phyloP scores from a whole-genome alignment of 768 basidiomycete genomes.

The Suillus ampliporus region DNA sequence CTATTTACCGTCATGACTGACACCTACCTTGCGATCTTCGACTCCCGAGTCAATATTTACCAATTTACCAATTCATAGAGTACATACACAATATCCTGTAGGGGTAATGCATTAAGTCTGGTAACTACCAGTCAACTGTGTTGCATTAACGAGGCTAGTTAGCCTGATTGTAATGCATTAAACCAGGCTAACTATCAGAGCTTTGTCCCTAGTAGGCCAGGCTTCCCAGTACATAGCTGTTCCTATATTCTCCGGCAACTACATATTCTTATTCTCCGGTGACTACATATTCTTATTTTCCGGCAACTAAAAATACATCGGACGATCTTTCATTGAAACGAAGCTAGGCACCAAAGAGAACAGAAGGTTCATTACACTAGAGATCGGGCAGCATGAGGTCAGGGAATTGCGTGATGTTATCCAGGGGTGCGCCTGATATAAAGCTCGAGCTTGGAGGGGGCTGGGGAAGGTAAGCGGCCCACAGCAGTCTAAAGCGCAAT shows the following conservation, averaged over 20 bases:
- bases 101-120: no score
- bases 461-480: background rate
- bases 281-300: background rate
- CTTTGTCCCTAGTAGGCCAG: no score
- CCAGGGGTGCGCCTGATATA: background rate
- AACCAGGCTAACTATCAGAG: no score
- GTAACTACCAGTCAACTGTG: no score
- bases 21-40: background rate
- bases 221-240: no score
- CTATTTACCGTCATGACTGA: background rate
- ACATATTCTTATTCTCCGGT: background rate
- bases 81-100: background rate
- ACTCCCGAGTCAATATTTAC: background rate
- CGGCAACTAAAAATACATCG: background rate
- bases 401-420: background rate
- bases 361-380: background rate
- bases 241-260: no score
- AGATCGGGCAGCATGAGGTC: background rate
- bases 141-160: no score
- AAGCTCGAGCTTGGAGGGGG: no score
- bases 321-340: background rate
- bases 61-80: slow-evolving; percentile 5
- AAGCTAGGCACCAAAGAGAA: background rate
- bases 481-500: background rate
- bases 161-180: no score